Percentiles rank a stretch among this genome's conserved stretches.
Evolutionary conservation across 169 alveolate genomes (phyloP).

Genomic region (Blepharisma undulans): DNA sequence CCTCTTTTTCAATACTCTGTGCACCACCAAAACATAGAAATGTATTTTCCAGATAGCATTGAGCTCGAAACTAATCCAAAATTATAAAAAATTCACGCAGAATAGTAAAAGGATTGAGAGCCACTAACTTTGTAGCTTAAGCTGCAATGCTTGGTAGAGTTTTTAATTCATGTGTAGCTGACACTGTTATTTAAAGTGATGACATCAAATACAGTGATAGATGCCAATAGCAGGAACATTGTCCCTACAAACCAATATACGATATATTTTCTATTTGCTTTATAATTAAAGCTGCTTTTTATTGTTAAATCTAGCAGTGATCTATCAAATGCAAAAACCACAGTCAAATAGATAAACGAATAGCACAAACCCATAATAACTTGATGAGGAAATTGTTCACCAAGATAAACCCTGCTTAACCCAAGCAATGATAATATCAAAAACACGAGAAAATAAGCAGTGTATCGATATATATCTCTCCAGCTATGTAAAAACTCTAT

Average conservation of each 20-base stretch:
- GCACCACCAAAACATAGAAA: conserved; percentile 29
- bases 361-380: conserved; percentile 1
- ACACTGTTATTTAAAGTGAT: neutral
- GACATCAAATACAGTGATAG: neutral
- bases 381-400: conserved; percentile 34
- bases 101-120: neutral
- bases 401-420: neutral
- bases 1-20: neutral
- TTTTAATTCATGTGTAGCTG: conserved; percentile 9
- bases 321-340: conserved; percentile 1
- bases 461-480: neutral
- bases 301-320: neutral
- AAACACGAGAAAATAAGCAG: neutral
- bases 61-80: conserved; percentile 4
- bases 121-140: neutral
- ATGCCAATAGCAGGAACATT: neutral
- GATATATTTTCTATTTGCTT: conserved; percentile 7
- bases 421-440: neutral
- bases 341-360: conserved; percentile 14
- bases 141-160: conserved; percentile 24
- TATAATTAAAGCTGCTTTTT: neutral
- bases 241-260: neutral
- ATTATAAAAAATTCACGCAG: conserved; percentile 24
- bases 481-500: neutral
- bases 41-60: conserved; percentile 13